Evolutionary conservation across 345 rosid genomes (phyloP).

Genomic region (Populus tremula): DNA sequence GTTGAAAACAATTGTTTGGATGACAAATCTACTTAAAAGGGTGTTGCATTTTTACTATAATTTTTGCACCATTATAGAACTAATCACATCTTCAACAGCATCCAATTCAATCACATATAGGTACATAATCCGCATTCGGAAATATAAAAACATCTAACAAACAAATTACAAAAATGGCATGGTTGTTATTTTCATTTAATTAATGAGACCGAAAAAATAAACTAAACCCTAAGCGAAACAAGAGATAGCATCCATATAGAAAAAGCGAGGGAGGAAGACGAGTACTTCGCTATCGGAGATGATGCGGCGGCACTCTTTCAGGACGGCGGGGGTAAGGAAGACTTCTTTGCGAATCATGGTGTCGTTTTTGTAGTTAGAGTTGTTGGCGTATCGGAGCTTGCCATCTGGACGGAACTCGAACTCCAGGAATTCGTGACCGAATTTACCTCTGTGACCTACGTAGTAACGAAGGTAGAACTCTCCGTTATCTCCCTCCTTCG

Average conservation of each 20-base stretch:
- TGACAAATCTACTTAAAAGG: too few relatives aligned
- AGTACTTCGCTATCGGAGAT: conserved; percentile 91
- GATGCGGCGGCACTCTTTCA: conserved; percentile 95
- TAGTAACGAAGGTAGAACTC: conserved; percentile 94
- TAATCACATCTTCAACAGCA: too few relatives aligned
- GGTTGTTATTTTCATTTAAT: not conserved
- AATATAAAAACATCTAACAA: not conserved
- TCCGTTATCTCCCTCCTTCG: conserved; percentile 51
- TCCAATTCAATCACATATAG: too few relatives aligned
- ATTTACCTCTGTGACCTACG: conserved; percentile 98
- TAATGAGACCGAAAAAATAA: not conserved
- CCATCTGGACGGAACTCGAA: conserved; percentile 96
- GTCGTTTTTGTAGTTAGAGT: conserved; percentile 99
- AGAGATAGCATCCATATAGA: not conserved
- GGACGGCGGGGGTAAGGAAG: conserved; percentile 88
- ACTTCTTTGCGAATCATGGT: conserved; percentile 98
- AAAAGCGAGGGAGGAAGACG: not conserved
- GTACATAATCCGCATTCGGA: not conserved
- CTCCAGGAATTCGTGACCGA: conserved; percentile 98
- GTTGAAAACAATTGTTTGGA: not conserved
- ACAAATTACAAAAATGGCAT: not conserved
- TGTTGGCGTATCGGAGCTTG: conserved; percentile 96
- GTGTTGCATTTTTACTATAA: too few relatives aligned
- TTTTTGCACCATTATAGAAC: too few relatives aligned
- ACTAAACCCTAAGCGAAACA: conserved; percentile 14